These are phyloP conservation scores for Fusarium goolgardi DNA, from an alignment of 2,329 filamentous ascomycete species.

Conservation along the genomic window DNA sequence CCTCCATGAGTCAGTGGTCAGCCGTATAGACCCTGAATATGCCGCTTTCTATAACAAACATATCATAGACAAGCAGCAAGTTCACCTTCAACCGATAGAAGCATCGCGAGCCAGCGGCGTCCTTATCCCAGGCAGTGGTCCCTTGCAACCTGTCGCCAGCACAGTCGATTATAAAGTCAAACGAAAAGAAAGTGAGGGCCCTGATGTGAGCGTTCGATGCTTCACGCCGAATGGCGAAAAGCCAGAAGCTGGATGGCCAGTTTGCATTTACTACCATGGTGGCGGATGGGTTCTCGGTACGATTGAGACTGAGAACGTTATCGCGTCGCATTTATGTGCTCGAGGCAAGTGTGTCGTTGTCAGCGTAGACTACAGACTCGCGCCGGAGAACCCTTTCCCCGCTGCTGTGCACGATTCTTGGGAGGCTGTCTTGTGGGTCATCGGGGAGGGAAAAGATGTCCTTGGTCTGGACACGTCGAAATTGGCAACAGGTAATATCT, in stretches of 20 bases:
- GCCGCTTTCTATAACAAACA: slow-evolving; percentile 18
- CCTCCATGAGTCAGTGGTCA: not conserved
- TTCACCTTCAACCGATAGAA: slow-evolving; percentile 14
- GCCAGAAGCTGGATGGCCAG: slow-evolving; percentile 11
- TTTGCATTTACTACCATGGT: slow-evolving; percentile 21
- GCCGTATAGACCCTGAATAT: slow-evolving; percentile 7
- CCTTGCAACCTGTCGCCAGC: not conserved
- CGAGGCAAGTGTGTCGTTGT: slow-evolving; percentile 9
- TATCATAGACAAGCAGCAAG: slow-evolving; percentile 25
- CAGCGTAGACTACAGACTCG: slow-evolving; percentile 13
- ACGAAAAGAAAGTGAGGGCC: slow-evolving; percentile 13
- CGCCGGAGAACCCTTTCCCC: slow-evolving; percentile 9
- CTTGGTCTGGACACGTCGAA: not conserved
- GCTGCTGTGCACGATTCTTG: slow-evolving; percentile 19
- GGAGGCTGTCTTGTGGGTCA: slow-evolving; percentile 16
- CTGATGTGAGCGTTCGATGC: slow-evolving; percentile 3
- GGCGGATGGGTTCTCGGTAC: slow-evolving; percentile 22
- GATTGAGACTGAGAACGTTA: slow-evolving; percentile 20
- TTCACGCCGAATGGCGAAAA: slow-evolving; percentile 7
- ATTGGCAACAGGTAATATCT: slow-evolving; percentile 3
- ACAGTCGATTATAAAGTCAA: slow-evolving; percentile 4
- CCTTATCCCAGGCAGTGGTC: slow-evolving; percentile 13
- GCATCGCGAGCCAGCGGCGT: not conserved
- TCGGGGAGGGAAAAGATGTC: accelerated
- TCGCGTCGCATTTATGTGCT: slow-evolving; percentile 16